These are phyloP conservation scores for Fusarium papillatum DNA, from an alignment of 2,329 filamentous ascomycete species.

Conservation along the genomic window DNA sequence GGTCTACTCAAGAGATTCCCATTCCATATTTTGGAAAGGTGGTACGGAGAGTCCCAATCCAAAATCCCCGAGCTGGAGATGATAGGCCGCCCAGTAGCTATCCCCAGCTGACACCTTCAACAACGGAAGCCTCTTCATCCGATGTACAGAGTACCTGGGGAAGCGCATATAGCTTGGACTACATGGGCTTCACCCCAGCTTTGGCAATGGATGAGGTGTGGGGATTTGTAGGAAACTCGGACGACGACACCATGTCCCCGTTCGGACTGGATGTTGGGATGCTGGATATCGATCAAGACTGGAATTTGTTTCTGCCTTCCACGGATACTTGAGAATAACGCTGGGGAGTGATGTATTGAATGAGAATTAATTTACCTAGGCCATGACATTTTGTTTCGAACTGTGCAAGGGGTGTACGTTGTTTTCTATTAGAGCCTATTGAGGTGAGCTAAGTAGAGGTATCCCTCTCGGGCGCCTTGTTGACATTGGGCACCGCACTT, in stretches of 20 bases:
- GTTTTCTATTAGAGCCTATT: no score
- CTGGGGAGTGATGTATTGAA: fast-evolving
- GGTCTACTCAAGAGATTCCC: background rate
- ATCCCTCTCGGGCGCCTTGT: background rate
- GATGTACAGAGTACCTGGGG: background rate
- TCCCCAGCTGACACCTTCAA: background rate
- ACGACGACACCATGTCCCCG: background rate
- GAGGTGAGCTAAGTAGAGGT: background rate
- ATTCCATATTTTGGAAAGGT: background rate
- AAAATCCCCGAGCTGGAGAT: background rate
- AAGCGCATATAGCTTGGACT: background rate
- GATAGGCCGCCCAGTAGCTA: background rate
- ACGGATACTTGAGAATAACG: background rate
- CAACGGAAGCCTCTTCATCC: background rate
- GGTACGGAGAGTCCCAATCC: background rate
- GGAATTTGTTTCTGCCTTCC: background rate
- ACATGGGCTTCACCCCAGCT: background rate
- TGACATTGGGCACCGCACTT: background rate
- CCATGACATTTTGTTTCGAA: no score
- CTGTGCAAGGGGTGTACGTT: no score
- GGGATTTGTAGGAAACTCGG: background rate
- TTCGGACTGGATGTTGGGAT: background rate
- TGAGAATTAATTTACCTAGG: no score
- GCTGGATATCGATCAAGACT: background rate
- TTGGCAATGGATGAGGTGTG: background rate